These are phyloP conservation scores for Nakazawaea laoshanensis DNA, from an alignment of 805 yeast genomes.

Conservation along the genomic window DNA sequence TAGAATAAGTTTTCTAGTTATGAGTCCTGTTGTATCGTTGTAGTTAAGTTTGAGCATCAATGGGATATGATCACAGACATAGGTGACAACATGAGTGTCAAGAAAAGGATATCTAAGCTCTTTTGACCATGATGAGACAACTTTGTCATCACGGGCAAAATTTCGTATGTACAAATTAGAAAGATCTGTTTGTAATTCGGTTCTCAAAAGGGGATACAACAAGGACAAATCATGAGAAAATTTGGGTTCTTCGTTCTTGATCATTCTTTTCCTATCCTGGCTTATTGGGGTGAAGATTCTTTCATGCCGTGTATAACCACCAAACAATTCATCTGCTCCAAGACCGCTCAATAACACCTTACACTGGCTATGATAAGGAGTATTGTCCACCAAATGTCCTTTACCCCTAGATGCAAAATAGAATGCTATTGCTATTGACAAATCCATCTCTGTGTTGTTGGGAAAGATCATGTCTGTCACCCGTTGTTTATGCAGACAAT, in stretches of 20 bases:
- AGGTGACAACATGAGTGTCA: constrained; percentile 50
- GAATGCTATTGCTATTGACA: constrained; percentile 92
- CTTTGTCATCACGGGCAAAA: constrained; percentile 88
- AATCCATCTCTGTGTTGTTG: constrained; percentile 85
- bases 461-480: constrained; percentile 75
- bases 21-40: constrained; percentile 25
- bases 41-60: constrained; percentile 33
- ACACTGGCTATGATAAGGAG: constrained; percentile 39
- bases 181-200: constrained; percentile 65
- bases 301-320: constrained; percentile 88
- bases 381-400: constrained; percentile 22
- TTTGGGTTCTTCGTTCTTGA: constrained; percentile 15
- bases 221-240: constrained; percentile 4
- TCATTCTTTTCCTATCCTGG: constrained; percentile 15
- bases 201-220: constrained; percentile 32
- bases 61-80: constrained; percentile 38
- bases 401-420: constrained; percentile 74
- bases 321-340: constrained; percentile 96
- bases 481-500: constrained; percentile 35
- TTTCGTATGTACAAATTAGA: constrained; percentile 70
- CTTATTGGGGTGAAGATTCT: constrained; percentile 30
- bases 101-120: constrained; percentile 86
- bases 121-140: constrained; percentile 76
- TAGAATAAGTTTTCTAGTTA: constrained; percentile 43
- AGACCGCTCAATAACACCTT: constrained; percentile 82